Evolutionary conservation across 495 filamentous ascomycete genomes (phyloP).

Genomic region (Penicillium nucicola): DNA sequence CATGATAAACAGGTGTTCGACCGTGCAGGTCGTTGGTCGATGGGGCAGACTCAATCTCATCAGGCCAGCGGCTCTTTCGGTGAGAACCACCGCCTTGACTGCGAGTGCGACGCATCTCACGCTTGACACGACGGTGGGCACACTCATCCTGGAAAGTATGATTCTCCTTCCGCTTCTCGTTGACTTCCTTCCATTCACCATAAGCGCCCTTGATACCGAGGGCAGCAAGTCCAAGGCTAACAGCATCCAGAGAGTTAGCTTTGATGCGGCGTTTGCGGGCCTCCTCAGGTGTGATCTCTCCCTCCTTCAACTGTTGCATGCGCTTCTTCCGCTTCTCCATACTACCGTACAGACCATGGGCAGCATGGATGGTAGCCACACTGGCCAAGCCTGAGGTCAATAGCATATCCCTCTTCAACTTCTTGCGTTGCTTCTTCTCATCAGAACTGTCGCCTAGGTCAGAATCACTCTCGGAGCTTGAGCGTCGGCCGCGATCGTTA

Average conservation of each 20-base stretch:
- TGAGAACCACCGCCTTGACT: conserved; percentile 14
- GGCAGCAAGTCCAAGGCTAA: conserved; percentile 78
- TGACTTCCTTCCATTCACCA: conserved; percentile 68
- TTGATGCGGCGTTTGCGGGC: conserved; percentile 73
- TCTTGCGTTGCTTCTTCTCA: conserved; percentile 69
- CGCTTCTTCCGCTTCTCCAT: conserved; percentile 72
- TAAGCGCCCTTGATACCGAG: conserved; percentile 82
- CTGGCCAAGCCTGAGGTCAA: conserved; percentile 79
- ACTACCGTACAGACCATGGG: conserved; percentile 71
- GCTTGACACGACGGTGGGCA: conserved; percentile 35
- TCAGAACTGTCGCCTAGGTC: conserved; percentile 72
- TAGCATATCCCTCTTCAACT: conserved; percentile 80
- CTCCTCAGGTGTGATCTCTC: conserved; percentile 69
- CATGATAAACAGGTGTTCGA: conserved; percentile 5
- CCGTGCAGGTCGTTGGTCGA: neutral
- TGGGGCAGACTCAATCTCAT: conserved; percentile 23
- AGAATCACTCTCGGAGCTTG: conserved; percentile 47
- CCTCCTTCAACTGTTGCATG: conserved; percentile 66
- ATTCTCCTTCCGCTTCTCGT: conserved; percentile 55
- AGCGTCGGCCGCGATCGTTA: neutral
- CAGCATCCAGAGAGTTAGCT: conserved; percentile 69
- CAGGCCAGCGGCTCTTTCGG: conserved; percentile 18
- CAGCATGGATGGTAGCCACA: conserved; percentile 87
- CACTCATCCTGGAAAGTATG: conserved; percentile 51
- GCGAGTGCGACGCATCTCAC: conserved; percentile 14